These are phyloP conservation scores for Cercospora zeae-maydis DNA, from an alignment of 2,329 filamentous ascomycete species.

Conservation along the genomic window DNA sequence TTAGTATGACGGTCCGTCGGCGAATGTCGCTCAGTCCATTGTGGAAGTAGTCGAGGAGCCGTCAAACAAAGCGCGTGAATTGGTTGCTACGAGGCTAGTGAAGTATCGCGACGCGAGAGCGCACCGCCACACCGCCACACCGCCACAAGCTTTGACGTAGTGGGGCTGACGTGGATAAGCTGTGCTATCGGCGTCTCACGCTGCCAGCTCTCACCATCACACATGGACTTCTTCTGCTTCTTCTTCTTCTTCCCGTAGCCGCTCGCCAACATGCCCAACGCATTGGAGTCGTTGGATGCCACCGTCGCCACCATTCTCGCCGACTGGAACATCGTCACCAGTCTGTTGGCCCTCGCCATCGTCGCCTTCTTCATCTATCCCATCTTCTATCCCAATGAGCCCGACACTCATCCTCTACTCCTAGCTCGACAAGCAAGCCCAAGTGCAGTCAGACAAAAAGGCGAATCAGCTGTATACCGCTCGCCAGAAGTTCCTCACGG, in stretches of 20 bases:
- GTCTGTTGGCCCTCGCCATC: constrained; percentile 64
- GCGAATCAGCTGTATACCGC: constrained; percentile 81
- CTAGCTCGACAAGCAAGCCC: constrained; percentile 78
- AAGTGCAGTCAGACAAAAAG: constrained; percentile 74
- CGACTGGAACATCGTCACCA: constrained; percentile 81
- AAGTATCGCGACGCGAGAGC: background rate
- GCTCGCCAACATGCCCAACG: constrained; percentile 17
- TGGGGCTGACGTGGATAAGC: background rate
- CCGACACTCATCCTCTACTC: constrained; percentile 88
- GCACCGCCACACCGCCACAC: background rate
- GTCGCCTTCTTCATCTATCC: constrained; percentile 66
- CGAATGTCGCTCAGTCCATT: background rate
- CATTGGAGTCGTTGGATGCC: constrained; percentile 57
- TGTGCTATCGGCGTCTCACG: background rate
- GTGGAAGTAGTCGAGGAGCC: background rate
- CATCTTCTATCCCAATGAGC: constrained; percentile 68
- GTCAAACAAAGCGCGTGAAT: background rate
- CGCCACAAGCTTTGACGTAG: background rate
- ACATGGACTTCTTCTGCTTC: background rate
- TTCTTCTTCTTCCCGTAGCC: background rate
- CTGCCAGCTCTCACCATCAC: background rate
- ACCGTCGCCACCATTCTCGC: constrained; percentile 65
- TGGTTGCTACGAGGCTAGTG: background rate
- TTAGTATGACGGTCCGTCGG: background rate
- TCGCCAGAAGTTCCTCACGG: constrained; percentile 82